Conservation (phyloP, 345 rosid genomes). For the Aethionema arabicum region DNA sequence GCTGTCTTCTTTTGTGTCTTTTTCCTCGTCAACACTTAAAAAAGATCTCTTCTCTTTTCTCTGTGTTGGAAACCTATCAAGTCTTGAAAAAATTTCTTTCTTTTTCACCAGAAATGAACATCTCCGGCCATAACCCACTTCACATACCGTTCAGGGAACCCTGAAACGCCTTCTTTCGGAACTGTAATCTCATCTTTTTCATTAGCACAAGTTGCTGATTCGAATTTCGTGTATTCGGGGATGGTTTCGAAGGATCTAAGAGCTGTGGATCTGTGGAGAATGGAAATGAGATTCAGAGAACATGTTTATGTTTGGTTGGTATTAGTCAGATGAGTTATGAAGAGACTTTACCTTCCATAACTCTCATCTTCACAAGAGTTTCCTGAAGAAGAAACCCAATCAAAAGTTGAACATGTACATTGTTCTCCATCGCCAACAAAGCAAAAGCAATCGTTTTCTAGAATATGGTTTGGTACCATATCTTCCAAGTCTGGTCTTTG, state of each 20-base stretch:
- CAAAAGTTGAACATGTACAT: slow-evolving; percentile 65
- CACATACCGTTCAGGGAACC: slow-evolving; percentile 46
- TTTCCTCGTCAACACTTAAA: slow-evolving; percentile 21
- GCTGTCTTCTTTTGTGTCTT: slow-evolving; percentile 4
- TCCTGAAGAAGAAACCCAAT: slow-evolving; percentile 92
- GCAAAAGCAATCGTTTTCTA: slow-evolving; percentile 50
- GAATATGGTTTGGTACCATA: slow-evolving; percentile 40
- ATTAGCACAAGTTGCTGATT: slow-evolving; percentile 43
- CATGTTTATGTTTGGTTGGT: not conserved
- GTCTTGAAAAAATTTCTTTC: not conserved
- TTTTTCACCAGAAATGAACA: slow-evolving; percentile 34
- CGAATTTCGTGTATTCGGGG: slow-evolving; percentile 42
- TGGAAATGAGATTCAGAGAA: not conserved
- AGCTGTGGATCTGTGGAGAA: slow-evolving; percentile 55
- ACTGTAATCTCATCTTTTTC: slow-evolving; percentile 27
- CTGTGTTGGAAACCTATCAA: not conserved
- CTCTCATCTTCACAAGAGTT: slow-evolving; percentile 80
- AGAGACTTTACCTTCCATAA: slow-evolving; percentile 55
- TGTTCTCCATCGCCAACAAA: slow-evolving; percentile 51
- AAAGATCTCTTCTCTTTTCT: not conserved
- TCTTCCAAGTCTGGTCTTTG: slow-evolving; percentile 44
- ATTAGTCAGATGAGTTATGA: not conserved
- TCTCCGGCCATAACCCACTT: slow-evolving; percentile 74
- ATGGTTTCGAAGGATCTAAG: slow-evolving; percentile 57
- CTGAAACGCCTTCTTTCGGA: slow-evolving; percentile 29